These are phyloP conservation scores for Zarea fungicola DNA, from an alignment of 2,329 filamentous ascomycete species.

Conservation along the genomic window DNA sequence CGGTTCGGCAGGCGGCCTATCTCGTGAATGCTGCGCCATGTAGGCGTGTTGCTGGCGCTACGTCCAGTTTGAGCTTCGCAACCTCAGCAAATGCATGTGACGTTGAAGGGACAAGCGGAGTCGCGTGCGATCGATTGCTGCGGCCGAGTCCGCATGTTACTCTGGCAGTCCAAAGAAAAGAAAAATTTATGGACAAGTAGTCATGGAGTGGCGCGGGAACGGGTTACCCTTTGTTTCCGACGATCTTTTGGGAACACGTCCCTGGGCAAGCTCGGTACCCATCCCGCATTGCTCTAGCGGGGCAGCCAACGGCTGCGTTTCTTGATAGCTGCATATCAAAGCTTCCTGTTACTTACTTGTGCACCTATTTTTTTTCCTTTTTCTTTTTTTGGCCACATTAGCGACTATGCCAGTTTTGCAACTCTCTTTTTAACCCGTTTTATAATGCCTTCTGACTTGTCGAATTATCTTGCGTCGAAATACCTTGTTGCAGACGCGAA, in stretches of 20 bases:
- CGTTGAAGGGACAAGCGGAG: constrained; percentile 17
- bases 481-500: constrained; percentile 66
- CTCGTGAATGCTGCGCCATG: constrained; percentile 66
- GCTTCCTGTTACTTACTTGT: background rate
- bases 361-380: background rate
- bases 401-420: background rate
- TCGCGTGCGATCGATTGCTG: constrained; percentile 19
- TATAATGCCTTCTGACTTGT: constrained; percentile 56
- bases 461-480: constrained; percentile 83
- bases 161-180: constrained; percentile 3
- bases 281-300: constrained; percentile 15
- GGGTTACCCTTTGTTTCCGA: constrained; percentile 1
- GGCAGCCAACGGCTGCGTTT: constrained; percentile 5
- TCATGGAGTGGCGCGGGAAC: constrained; percentile 7
- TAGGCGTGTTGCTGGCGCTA: constrained; percentile 31
- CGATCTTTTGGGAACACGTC: constrained; percentile 7
- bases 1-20: constrained; percentile 58
- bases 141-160: constrained; percentile 26
- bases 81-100: constrained; percentile 13
- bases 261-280: constrained; percentile 1
- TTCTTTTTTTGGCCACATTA: too few species aligned
- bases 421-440: background rate
- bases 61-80: constrained; percentile 14
- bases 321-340: constrained; percentile 11
- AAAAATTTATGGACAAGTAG: constrained; percentile 1